Evolutionary conservation across 352 stramenopile species (phyloP), one percentile per base, ranked within the genome.

Genomic region (Globisporangium cystogenes): DNA sequence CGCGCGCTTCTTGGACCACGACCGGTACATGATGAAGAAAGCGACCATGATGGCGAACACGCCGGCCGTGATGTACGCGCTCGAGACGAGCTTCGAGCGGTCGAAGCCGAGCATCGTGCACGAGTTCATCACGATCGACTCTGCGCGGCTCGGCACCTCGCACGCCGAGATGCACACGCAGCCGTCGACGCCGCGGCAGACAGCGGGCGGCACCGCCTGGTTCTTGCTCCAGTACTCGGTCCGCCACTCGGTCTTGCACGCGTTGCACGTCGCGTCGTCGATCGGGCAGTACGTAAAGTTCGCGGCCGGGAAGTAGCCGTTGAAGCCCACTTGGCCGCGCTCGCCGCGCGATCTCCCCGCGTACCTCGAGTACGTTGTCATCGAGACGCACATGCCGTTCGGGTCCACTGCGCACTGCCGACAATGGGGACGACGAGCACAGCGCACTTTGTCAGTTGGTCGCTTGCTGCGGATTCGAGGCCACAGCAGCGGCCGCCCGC

Each of bases 251-350:
- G 0, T 44, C 29, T 53, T 57, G 23, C 56, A 62, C 35, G 43
- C 6, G 20, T 20, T 45, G 49, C 56, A 62, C 21, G 44, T 49
- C 0, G 42, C 49, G 35, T 62, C 56, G 7, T 18, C 11, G 7
- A 43, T 7, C 21, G n/a, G 21, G 44, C 56, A 62, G 21, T 62
- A 62, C 35, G 56, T 54, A 14, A 49, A 62, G 45, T 62, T 62
- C 15, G 42, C 56, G 12, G 56, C 35, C 7, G 56, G 56, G 27
- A 54, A 62, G 43, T 46, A 62, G 42, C 56, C 49, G 15, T 41
- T 45, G 23, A 55, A 55, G 39, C 42, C 40, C 7, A 44, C 16
- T 31, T 51, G 14, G 1, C 31, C 49, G 5, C 18, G 33, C 31
- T 21, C 20, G 15, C 37, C 47, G 12, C 37, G 40, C 40, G 54